Percentiles rank a stretch among this genome's conserved stretches.
These are phyloP conservation scores for Wickerhamiella parazyma DNA, from an alignment of 805 yeast genomes.

Conservation along the genomic window DNA sequence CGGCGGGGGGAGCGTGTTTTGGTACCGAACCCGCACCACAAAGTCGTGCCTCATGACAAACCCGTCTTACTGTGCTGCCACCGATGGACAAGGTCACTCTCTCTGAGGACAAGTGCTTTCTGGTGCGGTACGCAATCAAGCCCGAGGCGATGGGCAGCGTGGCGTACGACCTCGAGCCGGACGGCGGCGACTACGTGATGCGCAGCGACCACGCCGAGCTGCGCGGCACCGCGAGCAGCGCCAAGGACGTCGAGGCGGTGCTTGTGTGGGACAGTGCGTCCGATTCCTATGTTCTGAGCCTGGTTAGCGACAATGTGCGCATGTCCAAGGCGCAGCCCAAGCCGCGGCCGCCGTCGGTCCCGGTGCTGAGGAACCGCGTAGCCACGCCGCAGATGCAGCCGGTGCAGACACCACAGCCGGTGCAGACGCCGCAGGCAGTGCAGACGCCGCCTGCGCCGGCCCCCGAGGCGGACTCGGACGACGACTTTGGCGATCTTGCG, in stretches of 20 bases:
- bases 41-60: constrained; percentile 26
- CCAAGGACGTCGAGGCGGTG: constrained; percentile 7
- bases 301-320: constrained; percentile 1
- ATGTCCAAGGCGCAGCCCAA: background rate
- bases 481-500: constrained; percentile 7
- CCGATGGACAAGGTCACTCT: constrained; percentile 6
- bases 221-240: background rate
- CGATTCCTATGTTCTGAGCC: constrained; percentile 1
- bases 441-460: background rate
- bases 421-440: background rate
- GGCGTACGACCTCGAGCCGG: background rate
- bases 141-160: constrained; percentile 1
- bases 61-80: constrained; percentile 2
- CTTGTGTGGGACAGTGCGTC: constrained; percentile 3
- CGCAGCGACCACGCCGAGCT: background rate
- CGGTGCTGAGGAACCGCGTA: background rate
- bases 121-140: constrained; percentile 5
- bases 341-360: background rate
- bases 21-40: constrained; percentile 64
- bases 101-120: constrained; percentile 4
- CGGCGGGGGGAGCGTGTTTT: constrained; percentile 85
- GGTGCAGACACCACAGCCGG: no score
- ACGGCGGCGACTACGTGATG: constrained; percentile 1
- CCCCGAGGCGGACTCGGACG: background rate
- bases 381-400: constrained; percentile 1